Conservation (phyloP, 805 yeast species). For the Candida silvicultrix region DNA sequence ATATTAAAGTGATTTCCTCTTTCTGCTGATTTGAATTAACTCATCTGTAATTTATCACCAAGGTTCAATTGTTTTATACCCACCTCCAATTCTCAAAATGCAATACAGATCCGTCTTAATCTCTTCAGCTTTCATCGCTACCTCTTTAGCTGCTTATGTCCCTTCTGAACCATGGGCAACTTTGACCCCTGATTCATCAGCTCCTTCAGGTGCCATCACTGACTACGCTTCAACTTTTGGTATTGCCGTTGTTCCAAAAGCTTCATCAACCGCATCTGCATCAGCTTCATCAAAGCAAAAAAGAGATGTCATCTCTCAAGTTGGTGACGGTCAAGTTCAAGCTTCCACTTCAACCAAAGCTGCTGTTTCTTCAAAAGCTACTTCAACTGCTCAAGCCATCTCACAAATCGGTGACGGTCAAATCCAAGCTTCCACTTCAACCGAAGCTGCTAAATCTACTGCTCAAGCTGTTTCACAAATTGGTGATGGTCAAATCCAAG, state of each 20-base stretch:
- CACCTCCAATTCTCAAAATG: too few relatives aligned
- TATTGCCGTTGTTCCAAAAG: slow-evolving; percentile 54
- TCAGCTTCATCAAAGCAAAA: slow-evolving; percentile 27
- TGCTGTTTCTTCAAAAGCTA: slow-evolving; percentile 17
- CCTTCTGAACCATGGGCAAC: slow-evolving; percentile 64
- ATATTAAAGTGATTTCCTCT: background rate
- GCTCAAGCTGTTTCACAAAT: slow-evolving; percentile 13
- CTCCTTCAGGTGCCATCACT: slow-evolving; percentile 48
- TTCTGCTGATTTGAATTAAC: background rate
- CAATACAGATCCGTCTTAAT: slow-evolving; percentile 33
- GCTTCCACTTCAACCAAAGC: slow-evolving; percentile 13
- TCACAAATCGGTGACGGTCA: slow-evolving; percentile 15
- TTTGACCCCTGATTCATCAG: slow-evolving; percentile 54
- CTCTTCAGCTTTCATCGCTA: slow-evolving; percentile 38
- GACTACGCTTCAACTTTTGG: slow-evolving; percentile 56
- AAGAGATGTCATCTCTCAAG: slow-evolving; percentile 29
- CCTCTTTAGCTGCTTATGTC: slow-evolving; percentile 53
- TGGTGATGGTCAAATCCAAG: slow-evolving; percentile 26
- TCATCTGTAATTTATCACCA: too few relatives aligned
- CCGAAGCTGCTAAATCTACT: slow-evolving; percentile 22
- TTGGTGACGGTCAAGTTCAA: slow-evolving; percentile 17
- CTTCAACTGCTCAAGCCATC: slow-evolving; percentile 18
- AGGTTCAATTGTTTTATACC: background rate
- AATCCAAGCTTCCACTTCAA: slow-evolving; percentile 22
- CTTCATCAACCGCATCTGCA: slow-evolving; percentile 26